Percentiles rank a stretch among this genome's conserved stretches.
Conservation (phyloP, 495 filamentous ascomycete genomes). For the Penicillium pulvis region DNA sequence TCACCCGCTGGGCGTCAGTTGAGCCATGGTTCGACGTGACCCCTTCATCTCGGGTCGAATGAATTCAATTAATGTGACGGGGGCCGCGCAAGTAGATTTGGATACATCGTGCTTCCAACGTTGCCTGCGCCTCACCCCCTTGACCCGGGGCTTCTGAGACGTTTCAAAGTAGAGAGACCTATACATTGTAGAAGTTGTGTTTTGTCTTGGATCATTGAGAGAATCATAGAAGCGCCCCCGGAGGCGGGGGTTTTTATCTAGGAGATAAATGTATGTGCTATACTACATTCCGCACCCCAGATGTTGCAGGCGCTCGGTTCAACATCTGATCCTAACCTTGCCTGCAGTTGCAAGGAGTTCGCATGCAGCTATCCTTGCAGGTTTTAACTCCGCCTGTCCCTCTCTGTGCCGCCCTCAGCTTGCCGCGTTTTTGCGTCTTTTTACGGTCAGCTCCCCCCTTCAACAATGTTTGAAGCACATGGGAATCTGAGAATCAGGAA, state of each 20-base stretch:
- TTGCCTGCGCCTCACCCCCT: background rate
- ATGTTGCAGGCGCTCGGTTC: constrained; percentile 26
- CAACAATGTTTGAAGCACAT: constrained; percentile 14
- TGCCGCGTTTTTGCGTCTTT: background rate
- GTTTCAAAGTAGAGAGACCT: background rate
- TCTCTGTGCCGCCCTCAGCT: background rate
- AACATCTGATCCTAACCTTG: constrained; percentile 24
- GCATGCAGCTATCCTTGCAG: constrained; percentile 32
- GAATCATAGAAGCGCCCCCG: background rate
- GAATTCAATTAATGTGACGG: constrained; percentile 3
- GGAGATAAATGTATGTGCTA: background rate
- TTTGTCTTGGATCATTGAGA: background rate
- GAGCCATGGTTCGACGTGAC: constrained; percentile 28
- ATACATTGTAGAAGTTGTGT: too few relatives aligned
- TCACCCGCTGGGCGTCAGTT: constrained; percentile 1
- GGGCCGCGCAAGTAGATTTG: background rate
- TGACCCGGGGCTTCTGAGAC: background rate
- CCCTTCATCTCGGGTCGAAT: constrained; percentile 20
- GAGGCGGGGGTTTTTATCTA: background rate
- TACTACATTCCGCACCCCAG: constrained; percentile 20
- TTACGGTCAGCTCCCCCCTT: background rate
- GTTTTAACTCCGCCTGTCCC: background rate
- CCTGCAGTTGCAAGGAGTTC: constrained; percentile 30
- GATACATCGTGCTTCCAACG: background rate
- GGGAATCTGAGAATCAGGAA: constrained; percentile 5